A percentile compares a stretch with the other conserved stretches of the same genome.
phyloP scores from a whole-genome alignment of 2,329 filamentous ascomycete species.

The Didymella keratinophila region DNA sequence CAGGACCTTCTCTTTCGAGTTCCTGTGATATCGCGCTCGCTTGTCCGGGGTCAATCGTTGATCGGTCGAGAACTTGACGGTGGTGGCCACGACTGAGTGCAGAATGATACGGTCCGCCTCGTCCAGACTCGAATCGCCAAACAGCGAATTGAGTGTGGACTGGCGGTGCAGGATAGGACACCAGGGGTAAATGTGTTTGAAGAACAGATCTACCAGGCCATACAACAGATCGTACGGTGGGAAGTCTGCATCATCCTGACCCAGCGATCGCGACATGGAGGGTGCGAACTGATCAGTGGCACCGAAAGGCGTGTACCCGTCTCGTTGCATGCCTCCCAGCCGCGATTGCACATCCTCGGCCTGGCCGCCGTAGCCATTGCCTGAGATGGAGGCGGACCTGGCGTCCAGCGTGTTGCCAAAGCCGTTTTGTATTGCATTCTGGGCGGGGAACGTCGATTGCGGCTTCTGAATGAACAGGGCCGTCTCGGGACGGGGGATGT shows the following conservation, averaged over 20 bases:
- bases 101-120: slow-evolving; percentile 84
- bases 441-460: slow-evolving; percentile 44
- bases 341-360: slow-evolving; percentile 37
- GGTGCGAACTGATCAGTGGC: slow-evolving; percentile 43
- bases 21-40: slow-evolving; percentile 76
- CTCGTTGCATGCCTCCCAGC: slow-evolving; percentile 37
- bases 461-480: slow-evolving; percentile 58
- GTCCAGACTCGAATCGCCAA: slow-evolving; percentile 73
- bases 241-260: slow-evolving; percentile 55
- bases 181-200: slow-evolving; percentile 71
- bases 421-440: slow-evolving; percentile 42
- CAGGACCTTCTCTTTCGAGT: slow-evolving; percentile 85
- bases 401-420: slow-evolving; percentile 48
- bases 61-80: slow-evolving; percentile 83
- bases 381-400: slow-evolving; percentile 34
- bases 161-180: slow-evolving; percentile 90
- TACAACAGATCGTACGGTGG: slow-evolving; percentile 68
- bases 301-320: slow-evolving; percentile 41
- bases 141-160: slow-evolving; percentile 81
- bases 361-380: slow-evolving; percentile 40
- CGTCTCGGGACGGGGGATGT: slow-evolving; percentile 55
- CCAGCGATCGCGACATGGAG: slow-evolving; percentile 37
- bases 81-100: slow-evolving; percentile 88
- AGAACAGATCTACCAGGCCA: slow-evolving; percentile 67
- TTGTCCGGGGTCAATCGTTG: slow-evolving; percentile 75